phyloP scores from a whole-genome alignment of 1,284 basidiomycete species.

The Boletus smithii region DNA sequence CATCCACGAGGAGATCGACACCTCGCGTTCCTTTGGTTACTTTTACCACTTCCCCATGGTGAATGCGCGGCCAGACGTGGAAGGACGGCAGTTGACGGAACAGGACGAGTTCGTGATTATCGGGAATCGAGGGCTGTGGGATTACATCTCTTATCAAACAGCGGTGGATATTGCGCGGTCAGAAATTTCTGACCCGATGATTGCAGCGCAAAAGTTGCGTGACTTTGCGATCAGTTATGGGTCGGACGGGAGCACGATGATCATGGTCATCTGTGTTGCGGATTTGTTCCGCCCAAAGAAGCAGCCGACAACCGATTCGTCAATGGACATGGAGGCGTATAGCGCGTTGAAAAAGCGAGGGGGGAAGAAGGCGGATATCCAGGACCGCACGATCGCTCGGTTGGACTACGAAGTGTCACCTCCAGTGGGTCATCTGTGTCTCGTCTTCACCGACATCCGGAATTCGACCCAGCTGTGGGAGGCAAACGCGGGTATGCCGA shows the following conservation, averaged over 20 bases:
- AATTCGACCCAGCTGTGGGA: constrained; percentile 99
- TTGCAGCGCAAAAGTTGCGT: constrained; percentile 94
- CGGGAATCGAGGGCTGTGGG: constrained; percentile 92
- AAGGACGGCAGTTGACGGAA: constrained; percentile 69
- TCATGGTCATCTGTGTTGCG: constrained; percentile 91
- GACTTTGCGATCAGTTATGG: constrained; percentile 98
- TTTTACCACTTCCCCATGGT: constrained; percentile 90
- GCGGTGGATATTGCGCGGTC: constrained; percentile 95
- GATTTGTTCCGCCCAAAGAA: constrained; percentile 67
- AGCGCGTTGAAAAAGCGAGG: constrained; percentile 38
- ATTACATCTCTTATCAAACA: constrained; percentile 91
- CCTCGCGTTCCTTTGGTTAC: constrained; percentile 92
- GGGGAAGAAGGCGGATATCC: constrained; percentile 45
- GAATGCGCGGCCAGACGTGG: constrained; percentile 85
- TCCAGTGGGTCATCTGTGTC: constrained; percentile 85
- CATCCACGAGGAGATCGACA: constrained; percentile 90
- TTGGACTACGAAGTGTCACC: constrained; percentile 84
- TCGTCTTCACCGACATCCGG: constrained; percentile 98
- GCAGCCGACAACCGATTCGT: constrained; percentile 44
- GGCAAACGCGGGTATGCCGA: constrained; percentile 93
- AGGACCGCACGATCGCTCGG: constrained; percentile 52
- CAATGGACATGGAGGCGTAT: constrained; percentile 42
- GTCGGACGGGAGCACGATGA: constrained; percentile 92
- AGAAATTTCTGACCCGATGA: constrained; percentile 87
- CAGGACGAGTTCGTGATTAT: constrained; percentile 97